Conservation (phyloP, 1,284 basidiomycete species). For the Heterobasidion annosum region DNA sequence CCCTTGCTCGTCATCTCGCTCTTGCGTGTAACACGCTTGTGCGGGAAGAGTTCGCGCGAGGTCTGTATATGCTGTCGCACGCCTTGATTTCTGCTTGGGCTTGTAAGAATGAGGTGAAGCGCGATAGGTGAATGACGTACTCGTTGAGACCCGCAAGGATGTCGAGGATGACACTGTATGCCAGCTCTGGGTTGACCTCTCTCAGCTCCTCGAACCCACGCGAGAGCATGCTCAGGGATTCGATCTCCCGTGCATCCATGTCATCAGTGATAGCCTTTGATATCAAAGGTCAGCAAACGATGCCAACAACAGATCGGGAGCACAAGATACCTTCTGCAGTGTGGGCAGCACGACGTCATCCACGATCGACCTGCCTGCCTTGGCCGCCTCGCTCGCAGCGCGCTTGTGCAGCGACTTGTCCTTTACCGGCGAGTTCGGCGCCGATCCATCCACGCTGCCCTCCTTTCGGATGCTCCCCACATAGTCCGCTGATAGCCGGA, state of each 20-base stretch:
- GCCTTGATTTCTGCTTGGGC: slow-evolving; percentile 45
- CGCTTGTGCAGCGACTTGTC: slow-evolving; percentile 29
- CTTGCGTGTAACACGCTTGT: slow-evolving; percentile 68
- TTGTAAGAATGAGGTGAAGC: slow-evolving; percentile 7
- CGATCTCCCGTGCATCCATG: slow-evolving; percentile 82
- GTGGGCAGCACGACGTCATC: slow-evolving; percentile 78
- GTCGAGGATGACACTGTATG: slow-evolving; percentile 83
- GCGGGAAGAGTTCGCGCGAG: slow-evolving; percentile 61
- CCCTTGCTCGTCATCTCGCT: slow-evolving; percentile 78
- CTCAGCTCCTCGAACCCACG: slow-evolving; percentile 83
- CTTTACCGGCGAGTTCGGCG: slow-evolving; percentile 35
- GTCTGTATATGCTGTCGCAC: slow-evolving; percentile 76
- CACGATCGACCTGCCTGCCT: slow-evolving; percentile 53
- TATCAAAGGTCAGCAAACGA: slow-evolving; percentile 9
- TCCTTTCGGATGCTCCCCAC: slow-evolving; percentile 63
- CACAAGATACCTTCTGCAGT: slow-evolving; percentile 51
- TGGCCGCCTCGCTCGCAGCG: slow-evolving; percentile 37
- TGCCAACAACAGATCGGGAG: slow-evolving; percentile 30
- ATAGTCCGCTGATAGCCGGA: slow-evolving; percentile 75
- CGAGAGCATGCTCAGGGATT: slow-evolving; percentile 83
- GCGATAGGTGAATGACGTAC: slow-evolving; percentile 35
- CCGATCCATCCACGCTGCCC: slow-evolving; percentile 27
- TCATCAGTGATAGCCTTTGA: slow-evolving; percentile 70
- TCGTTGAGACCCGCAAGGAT: slow-evolving; percentile 87
- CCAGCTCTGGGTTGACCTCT: slow-evolving; percentile 73